Conservation (phyloP, 1,284 basidiomycete species). For the Wallemia ichthyophaga region DNA sequence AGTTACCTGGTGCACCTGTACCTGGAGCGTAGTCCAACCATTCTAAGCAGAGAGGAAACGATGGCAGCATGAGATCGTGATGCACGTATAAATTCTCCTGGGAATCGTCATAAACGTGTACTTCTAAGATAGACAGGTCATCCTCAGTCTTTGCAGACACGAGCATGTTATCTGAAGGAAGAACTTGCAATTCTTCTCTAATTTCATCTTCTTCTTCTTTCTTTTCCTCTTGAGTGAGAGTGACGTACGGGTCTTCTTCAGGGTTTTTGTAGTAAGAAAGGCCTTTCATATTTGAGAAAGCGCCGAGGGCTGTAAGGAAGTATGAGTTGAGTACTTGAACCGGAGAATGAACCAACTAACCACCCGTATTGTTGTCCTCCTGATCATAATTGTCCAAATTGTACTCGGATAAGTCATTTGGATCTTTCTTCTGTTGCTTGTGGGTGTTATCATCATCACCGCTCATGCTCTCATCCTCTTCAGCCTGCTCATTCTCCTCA, state of each 20-base stretch:
- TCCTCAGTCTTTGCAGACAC: conserved; percentile 87
- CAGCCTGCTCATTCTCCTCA: conserved; percentile 17
- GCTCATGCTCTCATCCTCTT: conserved; percentile 22
- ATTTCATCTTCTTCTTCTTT: conserved; percentile 62
- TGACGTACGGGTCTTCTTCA: conserved; percentile 88
- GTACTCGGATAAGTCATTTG: conserved; percentile 63
- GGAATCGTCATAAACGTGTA: conserved; percentile 75
- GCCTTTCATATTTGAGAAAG: conserved; percentile 88
- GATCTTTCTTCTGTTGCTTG: conserved; percentile 17
- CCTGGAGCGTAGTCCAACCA: conserved; percentile 84
- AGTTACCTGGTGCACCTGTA: conserved; percentile 32
- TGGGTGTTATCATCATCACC: conserved; percentile 15
- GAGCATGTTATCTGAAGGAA: conserved; percentile 71
- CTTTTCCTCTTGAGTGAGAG: conserved; percentile 27
- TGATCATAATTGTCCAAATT: conserved; percentile 83
- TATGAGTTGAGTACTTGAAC: conserved; percentile 3
- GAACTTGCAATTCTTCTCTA: conserved; percentile 63
- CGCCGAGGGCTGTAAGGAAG: conserved; percentile 32
- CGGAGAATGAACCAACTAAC: conserved; percentile 5
- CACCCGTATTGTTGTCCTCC: conserved; percentile 21
- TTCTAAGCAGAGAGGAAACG: conserved; percentile 92
- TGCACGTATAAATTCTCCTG: conserved; percentile 85
- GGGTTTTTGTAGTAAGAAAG: conserved; percentile 71
- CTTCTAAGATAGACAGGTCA: conserved; percentile 80
- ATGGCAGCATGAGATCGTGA: conserved; percentile 90